Evolutionary conservation across 176 grass and related monocot species (phyloP).

Genomic region (Triticum turgidum): DNA sequence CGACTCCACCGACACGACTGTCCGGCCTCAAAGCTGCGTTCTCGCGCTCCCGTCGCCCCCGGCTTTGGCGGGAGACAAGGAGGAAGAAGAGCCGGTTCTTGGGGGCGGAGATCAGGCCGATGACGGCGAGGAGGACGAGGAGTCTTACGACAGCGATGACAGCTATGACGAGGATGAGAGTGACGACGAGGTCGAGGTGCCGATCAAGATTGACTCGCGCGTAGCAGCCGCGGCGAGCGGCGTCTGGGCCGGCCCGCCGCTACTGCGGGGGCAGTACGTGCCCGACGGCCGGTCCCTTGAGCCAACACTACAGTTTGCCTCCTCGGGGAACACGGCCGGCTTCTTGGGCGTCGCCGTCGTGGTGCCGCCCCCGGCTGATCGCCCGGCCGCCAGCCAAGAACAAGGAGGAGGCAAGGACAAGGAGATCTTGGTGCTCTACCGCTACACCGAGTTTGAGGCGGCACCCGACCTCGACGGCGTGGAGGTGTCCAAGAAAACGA

Average conservation of each 20-base stretch:
- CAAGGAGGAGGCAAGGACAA: neutral
- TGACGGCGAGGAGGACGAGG: neutral
- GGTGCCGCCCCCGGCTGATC: neutral
- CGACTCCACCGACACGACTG: neutral
- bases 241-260: no score
- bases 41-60: neutral
- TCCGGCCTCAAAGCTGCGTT: neutral
- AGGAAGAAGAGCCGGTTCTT: neutral
- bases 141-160: neutral
- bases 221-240: neutral
- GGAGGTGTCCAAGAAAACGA: neutral
- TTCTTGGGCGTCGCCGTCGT: neutral
- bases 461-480: neutral
- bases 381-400: neutral
- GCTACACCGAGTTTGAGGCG: conserved; percentile 17
- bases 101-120: no score
- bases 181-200: neutral
- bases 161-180: neutral
- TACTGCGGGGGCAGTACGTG: no score
- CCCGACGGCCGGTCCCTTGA: no score
- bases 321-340: neutral
- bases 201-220: neutral
- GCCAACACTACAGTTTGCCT: neutral
- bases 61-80: neutral
- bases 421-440: conserved; percentile 19